Evolutionary conservation across 371 early-diverging fungal genomes (phyloP).

Genomic region (Sporodiniella umbellata): DNA sequence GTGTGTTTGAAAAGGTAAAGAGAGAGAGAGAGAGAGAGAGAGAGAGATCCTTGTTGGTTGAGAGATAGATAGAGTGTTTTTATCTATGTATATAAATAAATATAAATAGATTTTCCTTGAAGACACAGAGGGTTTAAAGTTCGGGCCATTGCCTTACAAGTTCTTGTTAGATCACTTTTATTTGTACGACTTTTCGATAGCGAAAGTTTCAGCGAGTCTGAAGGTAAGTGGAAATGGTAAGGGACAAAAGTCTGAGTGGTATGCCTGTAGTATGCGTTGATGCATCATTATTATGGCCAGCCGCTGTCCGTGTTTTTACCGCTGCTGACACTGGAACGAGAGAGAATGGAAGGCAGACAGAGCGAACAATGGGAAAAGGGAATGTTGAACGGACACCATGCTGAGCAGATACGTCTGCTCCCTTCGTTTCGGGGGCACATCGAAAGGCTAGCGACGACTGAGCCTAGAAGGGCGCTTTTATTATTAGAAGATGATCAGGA

Average conservation of each 20-base stretch:
- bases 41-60: no score
- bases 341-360: conserved; percentile 29
- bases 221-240: conserved; percentile 44
- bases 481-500: conserved; percentile 56
- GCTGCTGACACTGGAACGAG: conserved; percentile 21
- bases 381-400: conserved; percentile 43
- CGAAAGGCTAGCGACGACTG: conserved; percentile 37
- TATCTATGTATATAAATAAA: not conserved
- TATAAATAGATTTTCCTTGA: conserved; percentile 54
- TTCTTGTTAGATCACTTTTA: conserved; percentile 77
- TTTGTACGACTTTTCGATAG: conserved; percentile 74
- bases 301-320: conserved; percentile 73
- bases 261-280: conserved; percentile 66
- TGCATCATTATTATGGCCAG: conserved; percentile 86
- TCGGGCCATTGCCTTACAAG: conserved; percentile 70
- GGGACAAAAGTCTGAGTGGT: not conserved
- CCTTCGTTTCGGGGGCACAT: conserved; percentile 63
- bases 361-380: conserved; percentile 21
- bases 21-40: no score
- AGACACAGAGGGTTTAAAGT: conserved; percentile 46
- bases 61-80: no score
- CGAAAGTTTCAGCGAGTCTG: conserved; percentile 65
- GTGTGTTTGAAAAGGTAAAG: conserved; percentile 64
- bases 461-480: conserved; percentile 46
- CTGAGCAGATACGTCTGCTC: conserved; percentile 71